A percentile compares a stretch with the other conserved stretches of the same genome.
phyloP scores from a whole-genome alignment of 2,329 filamentous ascomycete species.

The Paecilomyces dactylethromorphus region DNA sequence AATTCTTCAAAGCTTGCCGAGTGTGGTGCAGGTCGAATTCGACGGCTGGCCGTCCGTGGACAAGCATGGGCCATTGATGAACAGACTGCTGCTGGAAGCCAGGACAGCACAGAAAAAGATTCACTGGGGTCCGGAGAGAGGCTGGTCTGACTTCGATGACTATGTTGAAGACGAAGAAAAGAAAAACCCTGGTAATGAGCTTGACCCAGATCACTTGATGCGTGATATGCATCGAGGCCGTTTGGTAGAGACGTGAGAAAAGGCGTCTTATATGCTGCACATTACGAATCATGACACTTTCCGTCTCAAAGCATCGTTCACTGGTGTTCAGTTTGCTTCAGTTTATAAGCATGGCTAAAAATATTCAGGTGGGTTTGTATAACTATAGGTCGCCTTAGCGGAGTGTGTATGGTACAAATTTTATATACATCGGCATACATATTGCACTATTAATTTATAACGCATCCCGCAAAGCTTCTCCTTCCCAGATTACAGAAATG shows the following conservation, averaged over 20 bases:
- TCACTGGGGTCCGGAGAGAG: conserved; percentile 33
- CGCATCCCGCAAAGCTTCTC: not conserved
- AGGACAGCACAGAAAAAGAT: conserved; percentile 27
- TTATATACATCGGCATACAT: not conserved
- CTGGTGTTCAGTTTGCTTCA: not conserved
- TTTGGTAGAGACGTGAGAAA: not conserved
- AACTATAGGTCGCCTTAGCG: not conserved
- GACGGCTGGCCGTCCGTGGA: conserved; percentile 51
- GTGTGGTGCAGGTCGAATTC: conserved; percentile 46
- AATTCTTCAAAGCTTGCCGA: conserved; percentile 45
- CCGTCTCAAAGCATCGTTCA: not conserved
- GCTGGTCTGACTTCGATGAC: conserved; percentile 28
- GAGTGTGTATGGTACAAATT: not conserved
- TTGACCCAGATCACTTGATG: not conserved
- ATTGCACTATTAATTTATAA: not conserved
- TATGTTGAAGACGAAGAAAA: conserved; percentile 3
- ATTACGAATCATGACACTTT: not conserved
- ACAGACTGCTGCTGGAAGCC: conserved; percentile 36
- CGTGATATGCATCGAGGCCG: not conserved
- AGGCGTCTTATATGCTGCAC: not conserved
- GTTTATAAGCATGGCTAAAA: not conserved
- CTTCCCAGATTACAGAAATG: too few relatives aligned
- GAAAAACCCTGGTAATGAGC: not conserved
- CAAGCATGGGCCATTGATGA: conserved; percentile 45
- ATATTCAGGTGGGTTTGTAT: not conserved